Evolutionary conservation across 257 asterid genomes (phyloP).

Genomic region (Striga asiatica): DNA sequence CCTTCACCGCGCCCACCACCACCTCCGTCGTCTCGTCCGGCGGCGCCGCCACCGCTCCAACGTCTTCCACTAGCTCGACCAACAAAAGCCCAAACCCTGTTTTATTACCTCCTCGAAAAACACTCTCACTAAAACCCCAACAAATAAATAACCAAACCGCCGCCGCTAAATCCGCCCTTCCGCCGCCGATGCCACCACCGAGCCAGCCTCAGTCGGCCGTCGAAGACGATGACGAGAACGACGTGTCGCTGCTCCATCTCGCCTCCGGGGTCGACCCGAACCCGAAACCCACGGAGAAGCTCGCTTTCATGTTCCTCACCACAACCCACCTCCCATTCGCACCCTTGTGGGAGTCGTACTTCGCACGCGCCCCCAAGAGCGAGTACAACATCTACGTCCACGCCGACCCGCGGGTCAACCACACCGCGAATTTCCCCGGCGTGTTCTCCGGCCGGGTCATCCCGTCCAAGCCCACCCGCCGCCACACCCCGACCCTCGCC

Average conservation of each 20-base stretch:
- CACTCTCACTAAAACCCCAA: too few species aligned
- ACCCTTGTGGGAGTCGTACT: slow-evolving; percentile 62
- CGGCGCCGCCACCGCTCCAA: slow-evolving; percentile 16
- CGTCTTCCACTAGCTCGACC: too few species aligned
- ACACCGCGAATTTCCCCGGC: slow-evolving; percentile 33
- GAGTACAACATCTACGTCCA: slow-evolving; percentile 59
- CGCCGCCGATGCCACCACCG: too few species aligned
- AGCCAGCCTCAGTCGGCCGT: background rate
- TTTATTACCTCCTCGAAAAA: too few species aligned
- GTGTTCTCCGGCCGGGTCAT: slow-evolving; percentile 40
- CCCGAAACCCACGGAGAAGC: slow-evolving; percentile 32
- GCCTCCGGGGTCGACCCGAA: slow-evolving; percentile 39
- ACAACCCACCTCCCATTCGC: slow-evolving; percentile 58
- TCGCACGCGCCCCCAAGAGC: slow-evolving; percentile 32
- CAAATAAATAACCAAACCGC: slow-evolving; percentile 4
- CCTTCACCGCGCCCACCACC: slow-evolving; percentile 38
- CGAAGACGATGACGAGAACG: slow-evolving; percentile 19
- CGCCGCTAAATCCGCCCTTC: too few species aligned
- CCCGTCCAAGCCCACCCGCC: slow-evolving; percentile 56
- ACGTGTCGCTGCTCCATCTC: slow-evolving; percentile 23
- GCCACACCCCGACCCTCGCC: slow-evolving; percentile 48
- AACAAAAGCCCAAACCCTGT: too few species aligned
- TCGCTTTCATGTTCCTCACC: slow-evolving; percentile 76
- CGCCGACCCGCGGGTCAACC: slow-evolving; percentile 39
- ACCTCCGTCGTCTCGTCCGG: slow-evolving; percentile 15